These are phyloP conservation scores for Coelastrella sp. DNA, from an alignment of 139 green algal species.

Conservation along the genomic window DNA sequence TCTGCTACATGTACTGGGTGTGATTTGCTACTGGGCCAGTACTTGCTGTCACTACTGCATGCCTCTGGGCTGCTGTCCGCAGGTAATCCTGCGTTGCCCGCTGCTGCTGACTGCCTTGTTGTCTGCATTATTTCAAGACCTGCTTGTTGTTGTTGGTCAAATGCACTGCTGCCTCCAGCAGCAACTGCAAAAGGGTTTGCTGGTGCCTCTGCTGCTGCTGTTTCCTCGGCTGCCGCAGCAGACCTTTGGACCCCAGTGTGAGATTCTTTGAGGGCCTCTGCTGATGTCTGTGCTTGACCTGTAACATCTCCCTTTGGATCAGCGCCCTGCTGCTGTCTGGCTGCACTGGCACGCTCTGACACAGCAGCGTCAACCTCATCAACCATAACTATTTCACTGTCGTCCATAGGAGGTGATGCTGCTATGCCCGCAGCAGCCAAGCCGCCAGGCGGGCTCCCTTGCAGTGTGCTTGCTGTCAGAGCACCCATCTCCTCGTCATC, in stretches of 20 bases:
- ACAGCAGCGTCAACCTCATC: slow-evolving; percentile 16
- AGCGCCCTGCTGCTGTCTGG: background rate
- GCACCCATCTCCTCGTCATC: slow-evolving; percentile 53
- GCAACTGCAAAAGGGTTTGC: slow-evolving; percentile 33
- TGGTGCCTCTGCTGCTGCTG: background rate
- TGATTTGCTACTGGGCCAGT: slow-evolving; percentile 22
- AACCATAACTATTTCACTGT: slow-evolving; percentile 17
- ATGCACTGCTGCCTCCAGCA: slow-evolving; percentile 14
- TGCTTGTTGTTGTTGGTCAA: background rate
- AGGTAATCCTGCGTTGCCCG: background rate
- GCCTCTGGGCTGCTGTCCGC: background rate
- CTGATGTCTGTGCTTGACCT: background rate
- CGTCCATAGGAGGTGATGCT: slow-evolving; percentile 30
- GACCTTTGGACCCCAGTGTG: background rate
- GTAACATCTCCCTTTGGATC: background rate
- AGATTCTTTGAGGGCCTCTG: background rate
- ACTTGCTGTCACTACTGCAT: slow-evolving; percentile 2
- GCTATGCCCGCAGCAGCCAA: background rate
- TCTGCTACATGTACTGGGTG: slow-evolving; percentile 35
- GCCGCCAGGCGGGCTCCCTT: slow-evolving; percentile 25
- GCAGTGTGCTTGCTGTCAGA: slow-evolving; percentile 29
- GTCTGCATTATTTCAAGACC: background rate
- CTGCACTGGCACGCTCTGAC: background rate
- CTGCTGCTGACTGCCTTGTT: slow-evolving; percentile 7
- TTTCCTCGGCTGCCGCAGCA: slow-evolving; percentile 7